Evolutionary conservation across 2,329 filamentous ascomycete species (phyloP).

Genomic region (Dothistroma pini): DNA sequence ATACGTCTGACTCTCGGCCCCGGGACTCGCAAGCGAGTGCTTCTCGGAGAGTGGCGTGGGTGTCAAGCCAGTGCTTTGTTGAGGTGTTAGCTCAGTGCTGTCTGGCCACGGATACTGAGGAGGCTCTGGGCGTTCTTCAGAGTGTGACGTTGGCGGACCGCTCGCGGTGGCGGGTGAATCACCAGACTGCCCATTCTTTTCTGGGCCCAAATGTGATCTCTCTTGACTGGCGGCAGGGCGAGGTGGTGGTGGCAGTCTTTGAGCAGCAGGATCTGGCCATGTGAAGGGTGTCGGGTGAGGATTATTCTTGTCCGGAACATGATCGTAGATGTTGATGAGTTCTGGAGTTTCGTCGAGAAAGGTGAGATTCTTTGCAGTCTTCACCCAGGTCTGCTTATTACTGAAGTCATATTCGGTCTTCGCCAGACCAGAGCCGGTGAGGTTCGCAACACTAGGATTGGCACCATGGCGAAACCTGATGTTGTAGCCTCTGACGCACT

Average conservation of each 20-base stretch:
- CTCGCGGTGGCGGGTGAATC: background rate
- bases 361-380: slow-evolving; percentile 29
- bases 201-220: background rate
- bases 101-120: slow-evolving; percentile 10
- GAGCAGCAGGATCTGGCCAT: slow-evolving; percentile 9
- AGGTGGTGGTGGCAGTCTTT: slow-evolving; percentile 1
- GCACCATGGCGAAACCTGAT: slow-evolving; percentile 33
- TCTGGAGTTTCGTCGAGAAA: slow-evolving; percentile 35
- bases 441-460: slow-evolving; percentile 29
- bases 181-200: background rate
- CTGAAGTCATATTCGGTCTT: slow-evolving; percentile 34
- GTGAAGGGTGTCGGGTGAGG: slow-evolving; percentile 11
- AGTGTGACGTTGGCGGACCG: background rate
- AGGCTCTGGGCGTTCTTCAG: slow-evolving; percentile 5
- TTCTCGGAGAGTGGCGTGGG: slow-evolving; percentile 2
- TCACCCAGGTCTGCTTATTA: slow-evolving; percentile 32
- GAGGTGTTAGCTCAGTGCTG: background rate
- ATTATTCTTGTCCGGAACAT: slow-evolving; percentile 24
- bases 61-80: background rate
- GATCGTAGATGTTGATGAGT: slow-evolving; percentile 33
- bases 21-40: background rate
- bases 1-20: slow-evolving; percentile 6
- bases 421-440: slow-evolving; percentile 25
- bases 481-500: slow-evolving; percentile 33
- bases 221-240: background rate